Conservation (phyloP, 805 yeast genomes). For the Hanseniaspora hatyaiensis region DNA sequence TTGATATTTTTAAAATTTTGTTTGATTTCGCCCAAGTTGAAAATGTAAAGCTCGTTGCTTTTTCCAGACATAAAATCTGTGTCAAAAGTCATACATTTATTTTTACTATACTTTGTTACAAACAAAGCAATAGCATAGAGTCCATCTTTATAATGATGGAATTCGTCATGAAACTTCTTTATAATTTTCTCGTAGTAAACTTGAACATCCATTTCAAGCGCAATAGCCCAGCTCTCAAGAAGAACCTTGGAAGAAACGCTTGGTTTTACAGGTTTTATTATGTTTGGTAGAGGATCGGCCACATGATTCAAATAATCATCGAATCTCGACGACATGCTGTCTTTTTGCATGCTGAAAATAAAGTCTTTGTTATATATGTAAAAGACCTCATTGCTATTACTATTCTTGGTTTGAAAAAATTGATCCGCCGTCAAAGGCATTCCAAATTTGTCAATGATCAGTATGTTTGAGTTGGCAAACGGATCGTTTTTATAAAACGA, state of each 20-base stretch:
- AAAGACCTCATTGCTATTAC: background rate
- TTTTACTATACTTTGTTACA: background rate
- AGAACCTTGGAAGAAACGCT: background rate
- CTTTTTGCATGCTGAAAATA: background rate
- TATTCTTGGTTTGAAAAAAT: background rate
- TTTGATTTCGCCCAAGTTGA: background rate
- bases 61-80: background rate
- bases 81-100: background rate
- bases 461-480: background rate
- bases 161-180: background rate
- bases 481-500: too few species aligned
- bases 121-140: background rate
- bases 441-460: background rate
- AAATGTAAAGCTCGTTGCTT: background rate
- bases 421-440: background rate
- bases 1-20: conserved; percentile 21
- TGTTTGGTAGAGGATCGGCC: conserved; percentile 7
- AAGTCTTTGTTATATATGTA: background rate
- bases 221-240: conserved; percentile 10
- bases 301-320: background rate
- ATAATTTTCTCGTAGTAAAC: conserved; percentile 1
- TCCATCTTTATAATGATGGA: background rate
- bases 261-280: conserved; percentile 15
- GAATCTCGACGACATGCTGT: too few species aligned
- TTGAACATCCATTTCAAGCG: conserved; percentile 11